Evolutionary conservation across 306 rosid species (phyloP).

Genomic region (Macrotyloma uniflorum): DNA sequence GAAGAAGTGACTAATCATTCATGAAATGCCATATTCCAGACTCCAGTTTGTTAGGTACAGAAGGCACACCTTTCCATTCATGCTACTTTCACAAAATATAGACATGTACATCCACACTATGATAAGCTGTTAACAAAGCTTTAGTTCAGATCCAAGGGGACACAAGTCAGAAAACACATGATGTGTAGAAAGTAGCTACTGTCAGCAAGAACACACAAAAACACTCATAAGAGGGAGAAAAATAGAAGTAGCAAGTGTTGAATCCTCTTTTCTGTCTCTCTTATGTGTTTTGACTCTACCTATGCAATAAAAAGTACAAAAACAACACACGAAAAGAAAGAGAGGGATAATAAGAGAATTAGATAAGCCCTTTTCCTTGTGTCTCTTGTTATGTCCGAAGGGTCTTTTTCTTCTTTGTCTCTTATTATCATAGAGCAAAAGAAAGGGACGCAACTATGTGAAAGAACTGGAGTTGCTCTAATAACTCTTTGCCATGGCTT

Average conservation of each 20-base stretch:
- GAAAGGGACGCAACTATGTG: conserved; percentile 96
- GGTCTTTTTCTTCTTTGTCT: neutral
- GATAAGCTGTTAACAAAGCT: conserved; percentile 12
- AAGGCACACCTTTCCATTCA: conserved; percentile 41
- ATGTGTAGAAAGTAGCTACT: conserved; percentile 27
- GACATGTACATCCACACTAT: conserved; percentile 32
- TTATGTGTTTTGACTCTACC: conserved; percentile 25
- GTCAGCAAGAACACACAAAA: conserved; percentile 23
- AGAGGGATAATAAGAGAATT: conserved; percentile 1
- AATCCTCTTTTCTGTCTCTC: conserved; percentile 18
- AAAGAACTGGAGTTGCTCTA: conserved; percentile 84
- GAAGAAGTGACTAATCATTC: neutral
- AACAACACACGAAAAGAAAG: conserved; percentile 13
- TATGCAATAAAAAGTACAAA: conserved; percentile 9
- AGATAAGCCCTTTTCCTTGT: conserved; percentile 18
- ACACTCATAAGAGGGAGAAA: conserved; percentile 23
- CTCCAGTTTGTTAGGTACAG: conserved; percentile 25
- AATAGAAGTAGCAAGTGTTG: neutral
- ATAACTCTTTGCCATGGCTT: conserved; percentile 66
- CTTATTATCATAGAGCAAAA: conserved; percentile 38
- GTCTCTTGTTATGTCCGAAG: neutral
- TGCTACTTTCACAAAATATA: conserved; percentile 32
- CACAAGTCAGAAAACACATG: conserved; percentile 50
- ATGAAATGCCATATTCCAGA: conserved; percentile 3
- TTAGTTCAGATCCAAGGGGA: conserved; percentile 28